phyloP scores from a whole-genome alignment of 1,284 basidiomycete genomes.

The Prillingera fragicola region DNA sequence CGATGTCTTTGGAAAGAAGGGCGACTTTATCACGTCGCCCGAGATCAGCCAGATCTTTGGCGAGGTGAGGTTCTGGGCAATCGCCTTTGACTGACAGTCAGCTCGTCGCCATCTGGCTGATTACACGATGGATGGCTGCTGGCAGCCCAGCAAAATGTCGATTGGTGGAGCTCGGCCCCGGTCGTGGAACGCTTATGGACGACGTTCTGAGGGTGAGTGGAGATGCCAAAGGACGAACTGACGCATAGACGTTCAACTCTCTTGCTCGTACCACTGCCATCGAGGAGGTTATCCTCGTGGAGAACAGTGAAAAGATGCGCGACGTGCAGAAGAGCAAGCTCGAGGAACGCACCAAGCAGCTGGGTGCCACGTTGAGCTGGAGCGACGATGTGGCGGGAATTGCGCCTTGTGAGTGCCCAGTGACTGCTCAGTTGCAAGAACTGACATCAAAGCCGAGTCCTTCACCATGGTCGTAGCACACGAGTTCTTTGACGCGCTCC shows the following conservation, averaged over 20 bases:
- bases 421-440: background rate
- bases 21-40: slow-evolving; percentile 95
- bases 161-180: slow-evolving; percentile 89
- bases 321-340: slow-evolving; percentile 62
- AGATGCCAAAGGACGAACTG: background rate
- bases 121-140: slow-evolving; percentile 68
- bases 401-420: slow-evolving; percentile 43
- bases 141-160: slow-evolving; percentile 58
- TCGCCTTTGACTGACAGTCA: slow-evolving; percentile 38
- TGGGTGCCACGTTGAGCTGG: slow-evolving; percentile 58
- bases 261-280: slow-evolving; percentile 43
- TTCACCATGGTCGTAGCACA: slow-evolving; percentile 91
- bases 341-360: slow-evolving; percentile 17
- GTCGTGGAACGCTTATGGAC: slow-evolving; percentile 82
- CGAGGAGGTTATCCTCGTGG: slow-evolving; percentile 67
- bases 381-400: slow-evolving; percentile 68
- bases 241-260: slow-evolving; percentile 34
- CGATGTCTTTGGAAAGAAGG: slow-evolving; percentile 74
- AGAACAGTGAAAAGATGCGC: slow-evolving; percentile 67
- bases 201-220: slow-evolving; percentile 76
- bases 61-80: slow-evolving; percentile 59
- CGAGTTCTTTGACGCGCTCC: slow-evolving; percentile 97
- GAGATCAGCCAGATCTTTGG: slow-evolving; percentile 97
- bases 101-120: slow-evolving; percentile 80
- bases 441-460: slow-evolving; percentile 43